Evolutionary conservation across 805 yeast genomes (phyloP), one percentile per base, ranked within the genome.

Genomic region (Saccharomycodes ludwigii): DNA sequence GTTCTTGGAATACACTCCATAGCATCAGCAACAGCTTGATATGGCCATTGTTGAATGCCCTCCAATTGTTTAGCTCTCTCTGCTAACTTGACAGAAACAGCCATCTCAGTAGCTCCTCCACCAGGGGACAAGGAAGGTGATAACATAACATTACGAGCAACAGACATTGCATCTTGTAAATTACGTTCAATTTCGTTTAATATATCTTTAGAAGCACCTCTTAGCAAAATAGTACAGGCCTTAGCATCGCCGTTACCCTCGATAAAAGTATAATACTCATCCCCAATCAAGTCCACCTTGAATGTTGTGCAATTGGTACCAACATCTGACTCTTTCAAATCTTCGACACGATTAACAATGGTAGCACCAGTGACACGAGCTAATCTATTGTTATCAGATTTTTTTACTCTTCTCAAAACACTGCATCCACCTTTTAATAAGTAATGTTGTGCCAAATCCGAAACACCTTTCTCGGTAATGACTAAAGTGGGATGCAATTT

Each of bases 91-190:
- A 91, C 96, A 37, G 88, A 69, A 24, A 91, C 85, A 3, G 97
- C 97, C 97, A 91, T 91, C 63, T 91, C 98, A 18, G 96, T 88
- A 32, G 99, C 98, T 47, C 99, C 98, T 39, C 98, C 99, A 48
- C 99, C 99, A 30, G 99, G 99, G 2, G 95, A 71, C 51, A 91
- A 69, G 25, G 86, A 73, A 32, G 99, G 98, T 56, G 88, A 94
- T 45, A 88, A 76, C 67, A 84, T 70, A 21, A 91, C 95, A 52
- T 91, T 91, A 57, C 95, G 74, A 13, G 97, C 76, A 28, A 91
- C 98, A 3, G 95, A 88, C 94, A 91, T 81, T 27, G 99, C 98
- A 59, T 91, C 99, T 54, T 91, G 96, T 52, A 91, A 67, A 55
- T 91, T 91, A 54, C 99, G 76, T 52, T 91, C 98, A 48, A 91